These are phyloP conservation scores for Dioszegia aurantiaca DNA, from an alignment of 768 basidiomycete species.

Conservation along the genomic window DNA sequence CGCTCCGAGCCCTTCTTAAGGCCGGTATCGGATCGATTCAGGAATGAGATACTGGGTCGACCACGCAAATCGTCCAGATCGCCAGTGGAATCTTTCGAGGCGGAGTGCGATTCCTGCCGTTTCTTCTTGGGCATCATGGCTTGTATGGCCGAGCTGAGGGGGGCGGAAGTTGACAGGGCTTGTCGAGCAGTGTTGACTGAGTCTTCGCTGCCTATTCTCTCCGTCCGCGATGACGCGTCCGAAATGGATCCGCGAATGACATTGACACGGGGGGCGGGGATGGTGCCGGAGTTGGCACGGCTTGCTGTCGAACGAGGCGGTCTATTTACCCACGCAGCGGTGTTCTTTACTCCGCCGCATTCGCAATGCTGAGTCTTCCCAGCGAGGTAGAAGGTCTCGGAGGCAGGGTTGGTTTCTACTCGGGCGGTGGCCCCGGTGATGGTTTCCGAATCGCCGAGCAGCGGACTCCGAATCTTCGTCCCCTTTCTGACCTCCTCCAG, in stretches of 20 bases:
- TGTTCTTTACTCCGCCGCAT: conserved; percentile 47
- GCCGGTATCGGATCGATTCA: neutral
- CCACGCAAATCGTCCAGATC: conserved; percentile 10
- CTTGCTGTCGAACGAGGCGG: neutral
- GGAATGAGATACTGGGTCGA: conserved; percentile 12
- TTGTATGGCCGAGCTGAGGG: conserved; percentile 14
- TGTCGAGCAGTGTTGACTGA: conserved; percentile 20
- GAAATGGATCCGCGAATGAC: conserved; percentile 10
- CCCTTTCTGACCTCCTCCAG: conserved; percentile 26
- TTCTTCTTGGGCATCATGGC: conserved; percentile 22
- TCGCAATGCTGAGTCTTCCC: conserved; percentile 40
- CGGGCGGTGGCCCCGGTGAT: neutral
- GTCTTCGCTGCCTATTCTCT: conserved; percentile 21
- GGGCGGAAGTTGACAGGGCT: conserved; percentile 18
- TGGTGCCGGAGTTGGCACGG: conserved; percentile 3
- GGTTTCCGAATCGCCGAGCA: neutral
- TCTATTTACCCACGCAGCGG: no score
- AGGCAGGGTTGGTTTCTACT: conserved; percentile 3
- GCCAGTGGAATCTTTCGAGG: neutral
- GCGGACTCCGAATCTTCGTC: neutral
- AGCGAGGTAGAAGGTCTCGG: conserved; percentile 28
- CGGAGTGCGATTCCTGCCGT: conserved; percentile 6
- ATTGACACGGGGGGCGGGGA: conserved; percentile 1
- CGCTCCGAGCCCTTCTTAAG: conserved; percentile 8
- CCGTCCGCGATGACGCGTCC: conserved; percentile 9